Evolutionary conservation across 352 stramenopile species (phyloP), one percentile per base, ranked within the genome.

Genomic region (Phytopythium chamaehyphon): DNA sequence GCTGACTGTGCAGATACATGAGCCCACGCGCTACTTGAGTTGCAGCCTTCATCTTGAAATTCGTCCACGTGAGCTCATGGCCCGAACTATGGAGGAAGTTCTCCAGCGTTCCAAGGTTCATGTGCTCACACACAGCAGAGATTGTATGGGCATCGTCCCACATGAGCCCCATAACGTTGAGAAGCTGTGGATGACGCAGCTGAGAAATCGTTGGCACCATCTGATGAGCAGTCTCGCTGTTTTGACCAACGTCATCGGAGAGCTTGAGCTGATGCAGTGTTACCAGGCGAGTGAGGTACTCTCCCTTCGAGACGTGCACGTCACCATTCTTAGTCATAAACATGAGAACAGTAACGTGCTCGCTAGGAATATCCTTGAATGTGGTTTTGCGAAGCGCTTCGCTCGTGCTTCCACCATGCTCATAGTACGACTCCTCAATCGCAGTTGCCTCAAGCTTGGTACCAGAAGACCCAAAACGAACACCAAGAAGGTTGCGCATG

Each of bases 21-120:
- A 93, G 66, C 4, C 70, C 77, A 24, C 65, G 70, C 1, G 80
- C 72, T 24, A 93, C 70, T 40, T 91, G 66, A 22, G 72, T 56
- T 19, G 80, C 80, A 16, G 82, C 75, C 54, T 85, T 83, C 47
- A 88, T 73, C 66, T 91, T 90, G 57, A 88, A 89, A 38, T 86
- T 85, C 21, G 64, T 60, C 83, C 83, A 93, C 38, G 77, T 86
- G 2, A 90, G 63, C 12, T 72, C 51, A 5, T 54, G 60, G 3
- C 58, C 54, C 33, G 61, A 60, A 38, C 48, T 61, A 5, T 67
- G 48, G 31, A 91, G 48, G 26, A 86, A 79, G 14, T 72, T 61
- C 63, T 88, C 77, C 0, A 91, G 66, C 6, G 80, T 88, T 6
- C 80, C 80, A 10, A 79, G 51, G 42, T 81, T 76, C 77, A 91